Base-by-base conservation (phyloP, 2,329 filamentous ascomycete species). In the Xylariaceae sp. region DNA sequence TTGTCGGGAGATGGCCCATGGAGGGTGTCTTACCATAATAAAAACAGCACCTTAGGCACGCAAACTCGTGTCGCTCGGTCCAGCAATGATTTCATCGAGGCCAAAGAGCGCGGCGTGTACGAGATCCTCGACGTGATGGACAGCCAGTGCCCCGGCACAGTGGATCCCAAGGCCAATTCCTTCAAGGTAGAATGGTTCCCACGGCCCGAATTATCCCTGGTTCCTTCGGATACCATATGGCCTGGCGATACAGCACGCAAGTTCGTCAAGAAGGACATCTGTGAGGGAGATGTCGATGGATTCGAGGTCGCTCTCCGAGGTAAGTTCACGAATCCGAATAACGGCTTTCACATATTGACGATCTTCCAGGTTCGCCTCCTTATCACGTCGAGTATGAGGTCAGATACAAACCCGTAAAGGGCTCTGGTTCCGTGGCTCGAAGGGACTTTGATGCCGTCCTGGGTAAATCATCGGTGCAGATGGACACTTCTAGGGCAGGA, bases 221-320 rank as follows among this genome's bases (percentile, higher is more conserved):
- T 78, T 5, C 72, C 82, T 39, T 75, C 75, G n/a, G 67, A 77
- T 4, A 73, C 78, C 29, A 68, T 85, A 29, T 65, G 65, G 12
- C 38, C 47, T 19, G 26, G 35, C 9, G 59, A 69, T 22, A 64
- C 67, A 12, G 65, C 64, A 7, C 65, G 67, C 18, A 68, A 69
- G 21, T 83, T 80, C 53, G 56, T 79, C 46, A 93, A 93, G 59
- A 73, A 79, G 26, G 80, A 89, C 40, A 81, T 98, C 19, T 98
- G 92, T 53, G 89, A 98, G 63, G 90, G 90, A 19, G 90, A 96
- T 41, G 83, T 94, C 51, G 90, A 95, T 56, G 78, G 80, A 3
- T 79, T 95, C 35, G 88, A 95, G 51, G 66, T 98, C 33, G 72
- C 73, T 27, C 72, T 98, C 41, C 75, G 75, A 55, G 90, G 87